Percentiles rank a stretch among this genome's conserved stretches.
Conservation (phyloP, 139 green algal genomes). For the Pseudopediastrum boryanum region DNA sequence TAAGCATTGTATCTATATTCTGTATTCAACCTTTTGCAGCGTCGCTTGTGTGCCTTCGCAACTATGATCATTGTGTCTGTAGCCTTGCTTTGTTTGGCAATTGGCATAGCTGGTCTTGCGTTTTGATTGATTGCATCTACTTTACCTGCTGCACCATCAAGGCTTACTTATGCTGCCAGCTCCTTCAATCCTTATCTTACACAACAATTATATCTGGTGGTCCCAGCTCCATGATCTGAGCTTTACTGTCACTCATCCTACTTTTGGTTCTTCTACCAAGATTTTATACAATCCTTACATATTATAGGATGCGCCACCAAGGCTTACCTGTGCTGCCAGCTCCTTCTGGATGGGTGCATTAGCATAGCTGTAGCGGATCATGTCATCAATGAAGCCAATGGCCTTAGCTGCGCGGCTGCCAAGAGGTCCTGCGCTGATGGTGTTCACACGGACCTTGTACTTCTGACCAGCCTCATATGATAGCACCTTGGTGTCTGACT, state of each 20-base stretch:
- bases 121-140: no score
- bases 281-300: no score
- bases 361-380: constrained; percentile 89
- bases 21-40: background rate
- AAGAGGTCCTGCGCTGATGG: constrained; percentile 86
- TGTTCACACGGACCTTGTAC: constrained; percentile 87
- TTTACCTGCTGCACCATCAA: no score
- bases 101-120: no score
- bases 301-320: no score
- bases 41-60: background rate
- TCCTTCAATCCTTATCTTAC: no score
- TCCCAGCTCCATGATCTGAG: no score
- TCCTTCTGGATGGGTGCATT: constrained; percentile 98
- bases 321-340: constrained; percentile 60
- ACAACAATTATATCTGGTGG: no score
- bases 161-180: no score
- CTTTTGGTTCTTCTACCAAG: no score
- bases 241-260: no score
- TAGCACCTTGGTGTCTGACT: constrained; percentile 96
- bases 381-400: constrained; percentile 99
- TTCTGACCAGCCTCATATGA: constrained; percentile 97
- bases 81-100: background rate
- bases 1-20: no score
- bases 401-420: constrained; percentile 94
- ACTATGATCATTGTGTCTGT: background rate